Percentiles rank a stretch among this genome's conserved stretches.
Conservation (phyloP, 345 rosid genomes). For the Tarenaya hassleriana region DNA sequence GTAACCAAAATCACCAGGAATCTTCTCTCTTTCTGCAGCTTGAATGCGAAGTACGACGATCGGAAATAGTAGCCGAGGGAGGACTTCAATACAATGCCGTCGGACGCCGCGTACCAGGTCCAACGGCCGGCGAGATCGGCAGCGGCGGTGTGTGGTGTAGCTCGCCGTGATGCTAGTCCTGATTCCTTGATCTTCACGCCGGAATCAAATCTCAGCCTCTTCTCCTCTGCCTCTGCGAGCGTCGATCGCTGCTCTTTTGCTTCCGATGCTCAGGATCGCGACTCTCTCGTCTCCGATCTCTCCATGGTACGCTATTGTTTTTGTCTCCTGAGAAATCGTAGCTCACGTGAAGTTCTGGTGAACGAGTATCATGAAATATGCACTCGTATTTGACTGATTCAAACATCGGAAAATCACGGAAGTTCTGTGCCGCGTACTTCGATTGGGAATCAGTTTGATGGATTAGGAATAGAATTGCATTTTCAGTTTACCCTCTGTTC, state of each 20-base stretch:
- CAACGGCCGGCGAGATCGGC: slow-evolving; percentile 29
- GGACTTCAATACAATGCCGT: slow-evolving; percentile 22
- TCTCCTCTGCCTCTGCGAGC: slow-evolving; percentile 86
- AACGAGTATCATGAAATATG: slow-evolving; percentile 1
- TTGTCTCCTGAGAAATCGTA: background rate
- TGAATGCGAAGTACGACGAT: no score
- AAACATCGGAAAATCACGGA: slow-evolving; percentile 15
- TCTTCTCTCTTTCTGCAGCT: slow-evolving; percentile 2
- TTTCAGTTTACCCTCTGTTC: no score
- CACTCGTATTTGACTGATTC: slow-evolving; percentile 16
- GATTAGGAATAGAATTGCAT: background rate
- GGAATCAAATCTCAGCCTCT: slow-evolving; percentile 74
- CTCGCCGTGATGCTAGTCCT: slow-evolving; percentile 68
- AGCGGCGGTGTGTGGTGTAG: slow-evolving; percentile 28
- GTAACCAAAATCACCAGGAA: slow-evolving; percentile 15
- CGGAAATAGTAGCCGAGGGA: no score
- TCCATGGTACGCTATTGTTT: slow-evolving; percentile 39
- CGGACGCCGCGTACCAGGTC: slow-evolving; percentile 35
- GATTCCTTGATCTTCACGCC: slow-evolving; percentile 78
- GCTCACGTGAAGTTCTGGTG: background rate
- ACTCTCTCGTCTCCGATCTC: slow-evolving; percentile 59
- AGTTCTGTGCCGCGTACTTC: background rate
- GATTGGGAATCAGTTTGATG: slow-evolving; percentile 3
- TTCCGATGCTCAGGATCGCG: slow-evolving; percentile 71
- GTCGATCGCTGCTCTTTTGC: slow-evolving; percentile 89